Evolutionary conservation across 257 asterid genomes (phyloP).

Genomic region (Solanum microdontum): DNA sequence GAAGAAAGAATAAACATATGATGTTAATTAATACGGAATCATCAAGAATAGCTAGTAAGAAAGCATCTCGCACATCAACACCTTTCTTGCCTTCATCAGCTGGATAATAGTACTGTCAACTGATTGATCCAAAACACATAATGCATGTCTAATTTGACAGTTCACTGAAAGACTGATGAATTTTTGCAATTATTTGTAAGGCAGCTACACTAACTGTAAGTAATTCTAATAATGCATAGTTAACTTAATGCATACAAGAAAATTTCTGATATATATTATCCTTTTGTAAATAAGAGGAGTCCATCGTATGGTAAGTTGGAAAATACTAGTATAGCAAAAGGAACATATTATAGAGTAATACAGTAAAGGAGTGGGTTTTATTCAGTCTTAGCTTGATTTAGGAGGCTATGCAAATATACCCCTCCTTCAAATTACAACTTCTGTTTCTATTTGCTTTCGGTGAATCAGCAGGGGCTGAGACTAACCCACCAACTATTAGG

Average conservation of each 20-base stretch:
- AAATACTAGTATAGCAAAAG: neutral
- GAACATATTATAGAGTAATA: neutral
- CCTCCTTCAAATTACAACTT: neutral
- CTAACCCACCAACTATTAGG: neutral
- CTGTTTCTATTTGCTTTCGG: neutral
- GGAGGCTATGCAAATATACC: neutral
- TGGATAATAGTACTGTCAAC: neutral
- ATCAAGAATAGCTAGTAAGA: neutral
- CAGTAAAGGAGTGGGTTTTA: neutral
- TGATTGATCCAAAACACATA: neutral
- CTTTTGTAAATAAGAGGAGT: neutral
- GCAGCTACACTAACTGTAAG: neutral
- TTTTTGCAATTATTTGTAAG: neutral
- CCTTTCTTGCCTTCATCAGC: neutral
- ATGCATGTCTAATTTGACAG: neutral
- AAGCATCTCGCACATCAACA: neutral
- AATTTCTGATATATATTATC: neutral
- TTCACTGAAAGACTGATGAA: neutral
- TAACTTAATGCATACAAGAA: neutral
- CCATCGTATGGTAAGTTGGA: neutral
- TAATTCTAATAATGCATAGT: neutral
- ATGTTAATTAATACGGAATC: neutral
- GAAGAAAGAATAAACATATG: neutral
- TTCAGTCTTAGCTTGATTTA: neutral
- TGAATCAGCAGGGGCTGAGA: neutral